These are phyloP conservation scores for Globisporangium spinosum DNA, from an alignment of 352 stramenopile genomes.

Conservation along the genomic window DNA sequence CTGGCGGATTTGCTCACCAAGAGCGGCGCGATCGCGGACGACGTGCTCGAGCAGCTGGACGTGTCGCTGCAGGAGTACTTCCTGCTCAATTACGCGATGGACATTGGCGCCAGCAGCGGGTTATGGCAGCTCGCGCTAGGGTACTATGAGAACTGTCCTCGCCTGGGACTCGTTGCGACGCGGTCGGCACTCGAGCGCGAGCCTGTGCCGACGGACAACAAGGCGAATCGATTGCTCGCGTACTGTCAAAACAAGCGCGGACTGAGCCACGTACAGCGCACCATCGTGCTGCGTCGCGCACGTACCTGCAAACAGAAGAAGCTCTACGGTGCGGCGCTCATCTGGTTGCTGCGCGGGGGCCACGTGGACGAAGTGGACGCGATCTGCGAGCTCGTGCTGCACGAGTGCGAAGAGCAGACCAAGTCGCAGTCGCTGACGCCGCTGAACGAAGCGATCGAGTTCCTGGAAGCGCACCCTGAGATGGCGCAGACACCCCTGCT, in stretches of 20 bases:
- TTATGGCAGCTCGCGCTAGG: constrained; percentile 65
- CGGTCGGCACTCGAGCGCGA: constrained; percentile 43
- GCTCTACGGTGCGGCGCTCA: constrained; percentile 43
- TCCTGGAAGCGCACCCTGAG: constrained; percentile 46
- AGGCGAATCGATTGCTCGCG: constrained; percentile 47
- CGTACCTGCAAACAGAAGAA: constrained; percentile 36
- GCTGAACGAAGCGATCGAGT: constrained; percentile 68
- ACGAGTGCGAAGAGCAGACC: constrained; percentile 31
- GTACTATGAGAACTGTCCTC: constrained; percentile 65
- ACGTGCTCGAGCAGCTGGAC: constrained; percentile 39
- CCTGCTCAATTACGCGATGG: constrained; percentile 62
- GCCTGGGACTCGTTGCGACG: constrained; percentile 40
- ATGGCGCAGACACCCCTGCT: constrained; percentile 47
- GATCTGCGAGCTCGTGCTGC: constrained; percentile 52
- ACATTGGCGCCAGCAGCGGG: constrained; percentile 48
- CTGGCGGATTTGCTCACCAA: constrained; percentile 59
- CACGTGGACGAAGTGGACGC: constrained; percentile 54
- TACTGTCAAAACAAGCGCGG: constrained; percentile 53
- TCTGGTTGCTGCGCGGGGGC: constrained; percentile 61
- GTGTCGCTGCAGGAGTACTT: constrained; percentile 63
- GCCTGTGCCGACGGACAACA: constrained; percentile 49
- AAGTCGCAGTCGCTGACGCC: constrained; percentile 36
- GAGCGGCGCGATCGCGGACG: constrained; percentile 43
- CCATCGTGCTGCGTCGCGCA: constrained; percentile 39
- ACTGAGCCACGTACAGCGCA: constrained; percentile 29